These are phyloP conservation scores for Dictyostelium capitatum DNA, from an alignment of 78 protist genomes.

Conservation along the genomic window DNA sequence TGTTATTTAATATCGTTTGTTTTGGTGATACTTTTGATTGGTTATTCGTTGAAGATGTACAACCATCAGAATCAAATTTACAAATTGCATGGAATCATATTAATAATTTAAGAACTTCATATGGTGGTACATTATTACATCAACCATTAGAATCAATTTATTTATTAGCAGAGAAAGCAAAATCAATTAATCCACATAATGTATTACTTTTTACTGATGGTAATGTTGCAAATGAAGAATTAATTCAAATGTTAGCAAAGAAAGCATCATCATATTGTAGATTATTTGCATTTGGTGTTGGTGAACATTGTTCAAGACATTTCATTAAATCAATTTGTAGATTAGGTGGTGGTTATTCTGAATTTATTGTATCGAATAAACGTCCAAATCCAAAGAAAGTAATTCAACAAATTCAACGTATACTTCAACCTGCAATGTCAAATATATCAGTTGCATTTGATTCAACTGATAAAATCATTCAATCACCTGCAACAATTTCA, in stretches of 20 bases:
- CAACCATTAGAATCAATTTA: slow-evolving; percentile 59
- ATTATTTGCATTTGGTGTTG: slow-evolving; percentile 70
- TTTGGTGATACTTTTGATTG: slow-evolving; percentile 78
- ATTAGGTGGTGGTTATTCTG: slow-evolving; percentile 71
- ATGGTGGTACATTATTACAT: slow-evolving; percentile 81
- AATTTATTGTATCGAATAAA: slow-evolving; percentile 66
- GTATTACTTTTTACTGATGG: slow-evolving; percentile 76
- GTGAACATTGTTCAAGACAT: slow-evolving; percentile 51
- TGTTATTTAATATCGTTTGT: slow-evolving; percentile 75
- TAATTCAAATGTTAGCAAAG: slow-evolving; percentile 8
- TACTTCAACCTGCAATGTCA: slow-evolving; percentile 62
- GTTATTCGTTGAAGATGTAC: slow-evolving; percentile 61
- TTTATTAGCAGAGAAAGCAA: slow-evolving; percentile 9
- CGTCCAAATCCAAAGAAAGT: slow-evolving; percentile 61
- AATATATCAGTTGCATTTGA: slow-evolving; percentile 56
- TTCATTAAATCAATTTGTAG: slow-evolving; percentile 41
- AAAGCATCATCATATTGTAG: slow-evolving; percentile 40
- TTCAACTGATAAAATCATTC: slow-evolving; percentile 32
- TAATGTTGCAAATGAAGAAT: slow-evolving; percentile 47
- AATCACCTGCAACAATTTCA: slow-evolving; percentile 50
- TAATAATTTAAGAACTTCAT: slow-evolving; percentile 42
- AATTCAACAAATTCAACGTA: slow-evolving; percentile 53
- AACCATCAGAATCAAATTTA: slow-evolving; percentile 24
- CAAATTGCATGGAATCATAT: slow-evolving; percentile 68
- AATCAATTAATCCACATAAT: slow-evolving; percentile 29